Base-by-base conservation (phyloP, 805 yeast genomes). In the Kodamaea leandrae region DNA sequence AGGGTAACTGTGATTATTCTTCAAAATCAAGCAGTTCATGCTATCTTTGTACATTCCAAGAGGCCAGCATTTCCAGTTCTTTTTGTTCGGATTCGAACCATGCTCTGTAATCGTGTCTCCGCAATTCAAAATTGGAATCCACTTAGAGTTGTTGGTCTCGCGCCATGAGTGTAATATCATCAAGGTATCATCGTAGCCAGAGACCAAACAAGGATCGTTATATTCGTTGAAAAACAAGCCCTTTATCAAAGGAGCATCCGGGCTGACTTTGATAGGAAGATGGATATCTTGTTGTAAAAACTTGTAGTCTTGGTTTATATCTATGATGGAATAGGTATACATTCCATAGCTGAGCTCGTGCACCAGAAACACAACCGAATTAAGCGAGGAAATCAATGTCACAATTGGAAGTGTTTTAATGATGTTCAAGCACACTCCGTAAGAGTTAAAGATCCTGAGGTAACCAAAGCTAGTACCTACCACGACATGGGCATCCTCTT, bases 151-250 rank as follows among this genome's bases (percentile, higher is more conserved):
- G 25, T 74, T 60, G 0, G 83, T 69, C 16, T 75, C 77, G 51
- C 96, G 72, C 96, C 97, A 91, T 49, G 82, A 78, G 17, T 82
- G 71, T 15, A 93, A 66, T 0, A 87, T 77, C 23, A 85, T 60
- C 27, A 93, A 68, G 8, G 81, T 75, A 46, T 88, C 88, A 48
- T 83, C 89, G 23, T 72, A 68, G n/a, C 95, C 96, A 0, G 66
- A 60, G 41, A 82, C 84, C 5, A 90, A 59, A 48, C 93, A 85
- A 1, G 99, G 99, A 59, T 91, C 97, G 15, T 96, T 96, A 53
- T 77, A 82, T 33, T 82, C 82, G 32, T 87, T 83, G 68, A 91
- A 93, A 55, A 93, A 89, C n/a, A 86, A 58, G 2, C 90, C 83
- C 47, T 77, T 78, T 49, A 84, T 60, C 42, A 68, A 63, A 52